A percentile compares a stretch with the other conserved stretches of the same genome.
These are phyloP conservation scores for Ophiostoma triangulosporum DNA, from an alignment of 2,329 filamentous ascomycete species.

Conservation along the genomic window DNA sequence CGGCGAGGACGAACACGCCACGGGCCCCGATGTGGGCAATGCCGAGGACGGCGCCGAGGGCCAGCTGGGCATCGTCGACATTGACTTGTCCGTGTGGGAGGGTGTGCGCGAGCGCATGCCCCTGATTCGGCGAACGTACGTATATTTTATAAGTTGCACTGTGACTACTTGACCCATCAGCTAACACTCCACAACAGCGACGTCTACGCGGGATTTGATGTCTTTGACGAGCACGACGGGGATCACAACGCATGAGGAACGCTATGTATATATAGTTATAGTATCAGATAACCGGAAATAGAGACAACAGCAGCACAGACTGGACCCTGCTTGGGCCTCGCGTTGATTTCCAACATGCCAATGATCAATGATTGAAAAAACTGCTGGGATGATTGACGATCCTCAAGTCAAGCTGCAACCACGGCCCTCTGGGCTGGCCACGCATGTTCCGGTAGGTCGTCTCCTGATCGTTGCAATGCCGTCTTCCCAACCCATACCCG, in stretches of 20 bases:
- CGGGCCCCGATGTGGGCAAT: slow-evolving; percentile 5
- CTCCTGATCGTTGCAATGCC: background rate
- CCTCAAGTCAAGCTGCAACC: background rate
- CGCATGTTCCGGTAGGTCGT: background rate
- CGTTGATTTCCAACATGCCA: background rate
- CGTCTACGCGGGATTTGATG: slow-evolving; percentile 11
- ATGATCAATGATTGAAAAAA: background rate
- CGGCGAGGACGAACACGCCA: slow-evolving; percentile 24
- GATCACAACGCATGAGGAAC: background rate
- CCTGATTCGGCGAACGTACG: slow-evolving; percentile 37
- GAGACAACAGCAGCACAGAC: background rate
- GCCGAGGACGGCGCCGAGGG: slow-evolving; percentile 25
- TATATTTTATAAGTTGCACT: slow-evolving; percentile 11
- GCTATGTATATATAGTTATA: background rate
- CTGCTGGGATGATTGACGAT: too few species aligned
- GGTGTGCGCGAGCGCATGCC: slow-evolving; percentile 39
- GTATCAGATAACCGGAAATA: background rate
- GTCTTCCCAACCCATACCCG: slow-evolving; percentile 1
- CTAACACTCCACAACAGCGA: slow-evolving; percentile 5
- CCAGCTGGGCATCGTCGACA: slow-evolving; percentile 40
- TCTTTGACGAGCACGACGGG: background rate
- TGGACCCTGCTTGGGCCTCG: background rate
- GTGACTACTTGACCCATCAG: background rate
- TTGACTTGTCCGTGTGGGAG: slow-evolving; percentile 34
- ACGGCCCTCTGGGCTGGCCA: background rate